phyloP scores from a whole-genome alignment of 805 yeast species.

The Yamadazyma endophytica region DNA sequence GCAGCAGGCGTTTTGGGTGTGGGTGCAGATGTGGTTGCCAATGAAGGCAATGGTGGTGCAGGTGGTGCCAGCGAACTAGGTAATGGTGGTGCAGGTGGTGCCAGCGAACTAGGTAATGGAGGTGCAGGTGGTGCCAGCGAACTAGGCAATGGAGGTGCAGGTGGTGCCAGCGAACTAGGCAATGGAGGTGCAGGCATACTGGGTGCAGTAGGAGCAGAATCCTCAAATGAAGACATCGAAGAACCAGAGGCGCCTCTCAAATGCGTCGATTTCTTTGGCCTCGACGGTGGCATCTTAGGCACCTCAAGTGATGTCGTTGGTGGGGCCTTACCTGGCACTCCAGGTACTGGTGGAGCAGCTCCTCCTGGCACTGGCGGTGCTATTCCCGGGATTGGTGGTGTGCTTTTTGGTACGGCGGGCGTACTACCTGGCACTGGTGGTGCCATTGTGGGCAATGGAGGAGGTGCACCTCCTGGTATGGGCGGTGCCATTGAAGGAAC shows the following conservation, averaged over 20 bases:
- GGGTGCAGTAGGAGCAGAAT: conserved; percentile 4
- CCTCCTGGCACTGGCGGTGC: conserved; percentile 11
- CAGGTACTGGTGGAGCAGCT: conserved; percentile 14
- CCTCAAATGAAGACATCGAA: conserved; percentile 15
- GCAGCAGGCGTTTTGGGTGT: conserved; percentile 13
- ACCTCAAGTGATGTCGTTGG: conserved; percentile 8
- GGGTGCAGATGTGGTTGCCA: conserved; percentile 10
- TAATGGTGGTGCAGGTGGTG: conserved; percentile 12
- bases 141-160: conserved; percentile 9
- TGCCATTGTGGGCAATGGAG: conserved; percentile 16
- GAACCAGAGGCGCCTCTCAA: conserved; percentile 19
- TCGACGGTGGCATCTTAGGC: conserved; percentile 36
- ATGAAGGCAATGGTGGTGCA: conserved; percentile 12
- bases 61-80: conserved; percentile 13
- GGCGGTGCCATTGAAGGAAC: conserved; percentile 10
- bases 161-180: conserved; percentile 13
- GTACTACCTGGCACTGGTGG: conserved; percentile 23
- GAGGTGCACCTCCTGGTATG: conserved; percentile 10
- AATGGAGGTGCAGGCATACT: conserved; percentile 12
- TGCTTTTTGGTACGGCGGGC: conserved; percentile 17
- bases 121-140: conserved; percentile 13
- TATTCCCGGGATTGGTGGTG: conserved; percentile 11
- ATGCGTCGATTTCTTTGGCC: conserved; percentile 38
- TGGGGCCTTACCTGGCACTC: no score
- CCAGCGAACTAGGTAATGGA: conserved; percentile 12